Percentiles rank a stretch among this genome's conserved stretches.
These are phyloP conservation scores for Malassezia slooffiae DNA, from an alignment of 1,284 basidiomycete genomes.

Conservation along the genomic window DNA sequence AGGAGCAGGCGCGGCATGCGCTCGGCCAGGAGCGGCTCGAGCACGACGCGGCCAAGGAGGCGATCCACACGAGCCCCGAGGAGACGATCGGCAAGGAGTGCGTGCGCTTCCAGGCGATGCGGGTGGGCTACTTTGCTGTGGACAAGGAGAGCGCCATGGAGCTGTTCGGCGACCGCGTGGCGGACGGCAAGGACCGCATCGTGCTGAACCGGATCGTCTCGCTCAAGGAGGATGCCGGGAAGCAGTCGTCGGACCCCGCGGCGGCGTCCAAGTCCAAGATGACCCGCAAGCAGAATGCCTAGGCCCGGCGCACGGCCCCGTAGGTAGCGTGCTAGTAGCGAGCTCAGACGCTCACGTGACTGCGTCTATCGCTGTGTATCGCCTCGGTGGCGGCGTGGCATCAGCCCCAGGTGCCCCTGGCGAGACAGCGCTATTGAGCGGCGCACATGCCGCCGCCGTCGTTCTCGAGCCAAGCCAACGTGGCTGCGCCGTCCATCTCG, in stretches of 20 bases:
- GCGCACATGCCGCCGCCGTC: slow-evolving; percentile 16
- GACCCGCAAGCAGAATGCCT: too few species aligned
- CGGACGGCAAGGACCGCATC: slow-evolving; percentile 60
- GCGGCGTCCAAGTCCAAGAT: too few species aligned
- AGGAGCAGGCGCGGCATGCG: slow-evolving; percentile 46
- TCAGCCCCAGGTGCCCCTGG: too few species aligned
- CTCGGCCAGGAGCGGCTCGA: slow-evolving; percentile 8
- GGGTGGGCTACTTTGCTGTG: slow-evolving; percentile 87
- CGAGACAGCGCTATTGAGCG: too few species aligned
- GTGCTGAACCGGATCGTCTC: slow-evolving; percentile 88
- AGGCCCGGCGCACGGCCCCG: too few species aligned
- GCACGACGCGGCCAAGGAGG: background rate
- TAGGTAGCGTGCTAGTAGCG: too few species aligned
- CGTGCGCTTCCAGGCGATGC: slow-evolving; percentile 89
- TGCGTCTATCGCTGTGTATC: too few species aligned
- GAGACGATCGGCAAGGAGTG: slow-evolving; percentile 67
- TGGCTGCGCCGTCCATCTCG: slow-evolving; percentile 4
- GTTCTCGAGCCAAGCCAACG: slow-evolving; percentile 2
- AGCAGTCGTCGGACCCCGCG: too few species aligned
- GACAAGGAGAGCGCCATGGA: slow-evolving; percentile 55
- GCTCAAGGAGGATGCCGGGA: slow-evolving; percentile 90
- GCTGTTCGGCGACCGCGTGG: slow-evolving; percentile 47
- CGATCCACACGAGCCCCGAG: slow-evolving; percentile 1
- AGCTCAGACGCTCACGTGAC: too few species aligned
- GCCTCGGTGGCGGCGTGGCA: too few species aligned